Conservation (phyloP, 2,329 filamentous ascomycete genomes). For the Aaosphaeria pasadenensis region DNA sequence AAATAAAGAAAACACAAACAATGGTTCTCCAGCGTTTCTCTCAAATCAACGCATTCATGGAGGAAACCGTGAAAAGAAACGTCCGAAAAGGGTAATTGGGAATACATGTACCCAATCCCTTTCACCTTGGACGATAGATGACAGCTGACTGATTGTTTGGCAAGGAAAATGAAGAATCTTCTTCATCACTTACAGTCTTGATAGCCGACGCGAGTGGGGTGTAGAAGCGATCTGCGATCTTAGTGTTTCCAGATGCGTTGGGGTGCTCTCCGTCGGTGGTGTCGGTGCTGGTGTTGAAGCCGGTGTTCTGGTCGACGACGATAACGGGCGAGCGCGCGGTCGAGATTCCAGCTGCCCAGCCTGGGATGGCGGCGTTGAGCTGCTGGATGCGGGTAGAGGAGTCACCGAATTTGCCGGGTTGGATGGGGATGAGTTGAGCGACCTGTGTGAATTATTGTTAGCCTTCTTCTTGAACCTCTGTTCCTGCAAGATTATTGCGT, state of each 20-base stretch:
- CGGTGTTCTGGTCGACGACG: slow-evolving; percentile 27
- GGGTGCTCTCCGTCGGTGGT: slow-evolving; percentile 35
- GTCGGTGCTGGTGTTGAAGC: slow-evolving; percentile 27
- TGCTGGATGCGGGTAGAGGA: slow-evolving; percentile 16
- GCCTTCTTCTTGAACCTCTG: too few relatives aligned
- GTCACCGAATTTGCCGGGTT: slow-evolving; percentile 18
- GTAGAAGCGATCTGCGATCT: slow-evolving; percentile 28
- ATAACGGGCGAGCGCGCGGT: slow-evolving; percentile 20
- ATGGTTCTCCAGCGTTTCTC: too few relatives aligned
- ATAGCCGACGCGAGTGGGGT: slow-evolving; percentile 16
- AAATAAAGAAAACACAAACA: too few relatives aligned
- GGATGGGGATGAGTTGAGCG: slow-evolving; percentile 26
- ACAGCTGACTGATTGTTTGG: too few relatives aligned
- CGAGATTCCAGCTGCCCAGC: slow-evolving; percentile 17
- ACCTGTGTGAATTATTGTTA: slow-evolving; percentile 2
- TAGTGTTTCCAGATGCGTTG: slow-evolving; percentile 25
- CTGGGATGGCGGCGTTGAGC: slow-evolving; percentile 10
- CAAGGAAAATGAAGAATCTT: too few relatives aligned
- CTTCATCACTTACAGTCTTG: slow-evolving; percentile 2
- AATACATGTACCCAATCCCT: too few relatives aligned
- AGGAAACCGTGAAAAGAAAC: too few relatives aligned
- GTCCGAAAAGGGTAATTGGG: too few relatives aligned
- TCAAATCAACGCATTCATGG: too few relatives aligned
- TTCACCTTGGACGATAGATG: too few relatives aligned
- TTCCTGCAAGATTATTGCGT: too few relatives aligned